These are phyloP conservation scores for Tricholomella constricta DNA, from an alignment of 768 basidiomycete species.

Conservation along the genomic window DNA sequence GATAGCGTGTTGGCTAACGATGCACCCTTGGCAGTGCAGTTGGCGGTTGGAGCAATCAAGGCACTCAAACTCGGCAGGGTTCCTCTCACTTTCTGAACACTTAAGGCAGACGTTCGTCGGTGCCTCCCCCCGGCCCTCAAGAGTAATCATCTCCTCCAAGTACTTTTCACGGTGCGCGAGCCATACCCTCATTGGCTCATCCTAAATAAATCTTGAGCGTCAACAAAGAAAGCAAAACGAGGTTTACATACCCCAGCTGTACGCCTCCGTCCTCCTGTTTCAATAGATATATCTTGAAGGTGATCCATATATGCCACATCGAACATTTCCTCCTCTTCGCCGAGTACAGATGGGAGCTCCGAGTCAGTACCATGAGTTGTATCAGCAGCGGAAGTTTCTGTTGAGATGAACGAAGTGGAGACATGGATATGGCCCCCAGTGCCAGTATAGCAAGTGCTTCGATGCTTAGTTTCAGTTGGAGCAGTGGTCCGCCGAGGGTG, in stretches of 20 bases:
- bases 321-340: not conserved
- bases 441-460: not conserved
- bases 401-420: not conserved
- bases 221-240: not conserved
- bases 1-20: not conserved
- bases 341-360: too few species aligned
- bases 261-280: not conserved
- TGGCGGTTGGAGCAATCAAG: conserved; percentile 2
- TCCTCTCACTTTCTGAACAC: not conserved
- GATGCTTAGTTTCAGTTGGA: not conserved
- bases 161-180: conserved; percentile 5
- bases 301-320: conserved; percentile 7
- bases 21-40: conserved; percentile 8
- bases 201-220: conserved; percentile 1
- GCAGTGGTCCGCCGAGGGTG: not conserved
- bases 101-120: not conserved
- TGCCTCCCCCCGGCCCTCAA: conserved; percentile 6
- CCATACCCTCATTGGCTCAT: conserved; percentile 9
- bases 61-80: conserved; percentile 5
- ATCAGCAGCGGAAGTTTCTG: not conserved
- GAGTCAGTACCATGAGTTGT: too few species aligned
- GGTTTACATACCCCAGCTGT: conserved; percentile 7
- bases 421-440: too few species aligned
- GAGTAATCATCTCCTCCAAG: conserved; percentile 14
- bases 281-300: not conserved